Percentiles rank a stretch among this genome's conserved stretches.
phyloP scores from a whole-genome alignment of 2,329 filamentous ascomycete species.

The Chaetomium globosum region DNA sequence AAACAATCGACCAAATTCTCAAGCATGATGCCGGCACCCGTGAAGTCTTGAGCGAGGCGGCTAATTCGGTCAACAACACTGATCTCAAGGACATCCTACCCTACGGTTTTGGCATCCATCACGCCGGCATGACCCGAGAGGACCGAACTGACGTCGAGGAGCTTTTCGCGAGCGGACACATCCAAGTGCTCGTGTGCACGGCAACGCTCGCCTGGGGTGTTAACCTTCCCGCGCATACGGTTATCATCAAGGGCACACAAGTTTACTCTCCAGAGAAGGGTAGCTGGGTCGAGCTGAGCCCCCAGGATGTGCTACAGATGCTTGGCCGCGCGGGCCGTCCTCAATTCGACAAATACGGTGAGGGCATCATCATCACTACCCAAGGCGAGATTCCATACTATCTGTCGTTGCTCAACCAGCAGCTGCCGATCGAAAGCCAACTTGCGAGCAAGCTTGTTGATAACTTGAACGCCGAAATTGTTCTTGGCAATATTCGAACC shows the following conservation, averaged over 20 bases:
- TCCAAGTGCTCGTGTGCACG: slow-evolving; percentile 95
- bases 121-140: slow-evolving; percentile 94
- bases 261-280: slow-evolving; percentile 98
- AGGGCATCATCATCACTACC: slow-evolving; percentile 97
- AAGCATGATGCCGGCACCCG: slow-evolving; percentile 89
- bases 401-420: slow-evolving; percentile 92
- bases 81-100: slow-evolving; percentile 93
- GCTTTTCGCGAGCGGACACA: slow-evolving; percentile 84
- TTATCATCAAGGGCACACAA: slow-evolving; percentile 98
- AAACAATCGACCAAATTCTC: slow-evolving; percentile 94
- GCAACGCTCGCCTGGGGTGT: slow-evolving; percentile 99
- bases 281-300: slow-evolving; percentile 96
- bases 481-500: slow-evolving; percentile 87
- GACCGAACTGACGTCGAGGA: slow-evolving; percentile 95
- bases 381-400: slow-evolving; percentile 97
- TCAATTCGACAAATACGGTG: slow-evolving; percentile 96
- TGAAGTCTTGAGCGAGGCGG: slow-evolving; percentile 83
- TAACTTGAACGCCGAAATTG: slow-evolving; percentile 94
- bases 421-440: slow-evolving; percentile 96
- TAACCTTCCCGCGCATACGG: slow-evolving; percentile 94
- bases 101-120: slow-evolving; percentile 97
- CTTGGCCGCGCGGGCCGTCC: slow-evolving; percentile 93
- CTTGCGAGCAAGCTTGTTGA: slow-evolving; percentile 90
- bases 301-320: slow-evolving; percentile 98
- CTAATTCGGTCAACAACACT: slow-evolving; percentile 77